Conservation (phyloP, 2,329 filamentous ascomycete genomes). For the Aspergillus brunneoviolaceus region DNA sequence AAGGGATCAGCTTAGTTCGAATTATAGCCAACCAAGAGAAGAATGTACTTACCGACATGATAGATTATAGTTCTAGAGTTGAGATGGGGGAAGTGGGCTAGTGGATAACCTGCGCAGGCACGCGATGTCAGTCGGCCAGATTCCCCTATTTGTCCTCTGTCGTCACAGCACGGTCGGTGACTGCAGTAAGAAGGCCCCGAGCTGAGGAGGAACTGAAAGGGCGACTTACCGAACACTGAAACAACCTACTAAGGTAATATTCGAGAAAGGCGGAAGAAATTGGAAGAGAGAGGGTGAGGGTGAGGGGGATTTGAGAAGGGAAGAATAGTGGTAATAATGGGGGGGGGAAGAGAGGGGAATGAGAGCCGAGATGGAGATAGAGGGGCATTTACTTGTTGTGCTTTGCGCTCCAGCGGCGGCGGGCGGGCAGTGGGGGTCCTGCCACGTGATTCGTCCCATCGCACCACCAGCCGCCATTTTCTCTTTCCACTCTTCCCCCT, state of each 20-base stretch:
- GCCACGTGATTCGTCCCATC: conserved; percentile 22
- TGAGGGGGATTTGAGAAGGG: conserved; percentile 5
- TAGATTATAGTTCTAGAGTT: conserved; percentile 25
- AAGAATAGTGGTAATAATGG: not conserved
- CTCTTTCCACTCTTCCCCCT: conserved; percentile 10
- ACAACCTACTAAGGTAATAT: conserved; percentile 20
- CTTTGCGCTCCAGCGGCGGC: conserved; percentile 23
- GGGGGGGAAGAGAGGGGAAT: conserved; percentile 5
- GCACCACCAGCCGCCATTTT: conserved; percentile 21
- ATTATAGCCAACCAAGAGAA: not conserved
- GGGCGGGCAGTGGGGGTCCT: conserved; percentile 26
- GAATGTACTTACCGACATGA: conserved; percentile 35
- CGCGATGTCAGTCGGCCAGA: conserved; percentile 30
- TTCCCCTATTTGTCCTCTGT: conserved; percentile 15
- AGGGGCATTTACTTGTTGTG: conserved; percentile 36
- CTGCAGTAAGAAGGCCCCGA: not conserved
- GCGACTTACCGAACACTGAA: conserved; percentile 14
- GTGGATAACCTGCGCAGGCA: conserved; percentile 28
- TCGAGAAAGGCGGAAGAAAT: conserved; percentile 4
- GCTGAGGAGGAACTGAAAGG: not conserved
- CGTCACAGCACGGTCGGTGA: not conserved
- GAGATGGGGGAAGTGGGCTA: conserved; percentile 9
- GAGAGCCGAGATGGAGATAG: conserved; percentile 29
- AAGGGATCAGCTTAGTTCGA: conserved; percentile 10
- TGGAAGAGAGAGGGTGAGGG: conserved; percentile 14